phyloP scores from a whole-genome alignment of 805 yeast genomes.

The Wickerhamiella parazyma region DNA sequence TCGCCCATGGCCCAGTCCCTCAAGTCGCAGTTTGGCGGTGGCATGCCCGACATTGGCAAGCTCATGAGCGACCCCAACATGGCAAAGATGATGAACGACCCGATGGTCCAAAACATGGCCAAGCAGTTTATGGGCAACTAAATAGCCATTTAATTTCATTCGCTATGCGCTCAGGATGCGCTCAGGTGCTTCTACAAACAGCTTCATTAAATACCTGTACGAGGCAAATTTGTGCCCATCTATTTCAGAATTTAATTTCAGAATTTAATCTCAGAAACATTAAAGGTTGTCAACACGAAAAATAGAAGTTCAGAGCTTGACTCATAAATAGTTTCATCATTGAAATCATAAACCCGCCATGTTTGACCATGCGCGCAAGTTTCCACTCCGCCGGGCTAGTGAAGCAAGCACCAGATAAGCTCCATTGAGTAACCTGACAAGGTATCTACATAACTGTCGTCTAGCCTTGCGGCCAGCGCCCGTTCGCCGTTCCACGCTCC shows the following conservation, averaged over 20 bases:
- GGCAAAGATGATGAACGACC: conserved; percentile 9
- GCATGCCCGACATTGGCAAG: conserved; percentile 6
- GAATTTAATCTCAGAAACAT: conserved; percentile 3
- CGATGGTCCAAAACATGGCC: conserved; percentile 9
- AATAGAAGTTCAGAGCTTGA: conserved; percentile 24
- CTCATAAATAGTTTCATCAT: conserved; percentile 24
- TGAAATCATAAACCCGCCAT: conserved; percentile 19
- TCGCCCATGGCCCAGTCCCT: conserved; percentile 41
- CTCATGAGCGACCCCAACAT: conserved; percentile 8
- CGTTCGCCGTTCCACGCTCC: conserved; percentile 10
- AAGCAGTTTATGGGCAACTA: conserved; percentile 7
- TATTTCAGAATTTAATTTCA: too few species aligned
- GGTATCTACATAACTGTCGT: conserved; percentile 23
- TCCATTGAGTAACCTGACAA: conserved; percentile 22
- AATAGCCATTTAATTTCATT: too few species aligned
- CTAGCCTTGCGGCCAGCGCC: conserved; percentile 18
- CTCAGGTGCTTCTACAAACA: too few species aligned
- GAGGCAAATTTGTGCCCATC: too few species aligned
- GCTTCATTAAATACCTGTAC: not conserved
- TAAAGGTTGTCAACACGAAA: conserved; percentile 10
- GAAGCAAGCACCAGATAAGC: conserved; percentile 21
- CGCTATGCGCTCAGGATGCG: too few species aligned
- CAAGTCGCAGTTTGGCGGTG: conserved; percentile 7
- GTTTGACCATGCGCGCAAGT: conserved; percentile 20
- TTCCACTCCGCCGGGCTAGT: conserved; percentile 4